Conservation (phyloP, 495 filamentous ascomycete genomes). For the Penicillium antarcticum region DNA sequence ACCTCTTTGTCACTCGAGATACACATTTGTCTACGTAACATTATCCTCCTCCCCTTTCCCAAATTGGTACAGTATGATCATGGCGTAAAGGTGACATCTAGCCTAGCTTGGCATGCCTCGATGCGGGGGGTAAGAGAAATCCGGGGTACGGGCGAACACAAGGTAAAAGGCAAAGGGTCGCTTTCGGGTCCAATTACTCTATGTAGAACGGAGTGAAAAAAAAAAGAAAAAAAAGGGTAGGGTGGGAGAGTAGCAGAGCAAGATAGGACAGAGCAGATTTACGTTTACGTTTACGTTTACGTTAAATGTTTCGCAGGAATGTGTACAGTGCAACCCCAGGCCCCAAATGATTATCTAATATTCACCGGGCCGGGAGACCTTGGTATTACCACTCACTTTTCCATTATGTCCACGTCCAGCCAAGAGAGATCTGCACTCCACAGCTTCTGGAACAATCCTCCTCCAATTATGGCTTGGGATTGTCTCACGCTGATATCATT, state of each 20-base stretch:
- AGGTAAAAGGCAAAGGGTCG: neutral
- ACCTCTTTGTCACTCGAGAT: neutral
- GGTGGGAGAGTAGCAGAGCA: no score
- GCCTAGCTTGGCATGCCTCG: conserved; percentile 18
- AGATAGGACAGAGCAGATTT: no score
- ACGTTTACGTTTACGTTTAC: no score
- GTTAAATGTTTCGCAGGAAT: no score
- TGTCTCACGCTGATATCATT: conserved; percentile 40
- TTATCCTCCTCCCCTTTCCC: no score
- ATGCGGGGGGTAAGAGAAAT: conserved; percentile 21
- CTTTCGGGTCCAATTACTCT: conserved; percentile 14
- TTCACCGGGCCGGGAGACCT: neutral
- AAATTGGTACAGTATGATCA: neutral
- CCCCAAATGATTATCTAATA: conserved; percentile 13
- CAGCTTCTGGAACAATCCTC: conserved; percentile 39
- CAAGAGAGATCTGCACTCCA: conserved; percentile 42
- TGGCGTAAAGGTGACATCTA: conserved; percentile 17
- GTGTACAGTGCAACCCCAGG: conserved; percentile 2
- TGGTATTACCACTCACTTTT: neutral
- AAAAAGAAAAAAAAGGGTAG: no score
- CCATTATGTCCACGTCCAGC: conserved; percentile 24
- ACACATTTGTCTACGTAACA: no score
- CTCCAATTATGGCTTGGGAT: conserved; percentile 19
- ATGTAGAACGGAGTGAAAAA: neutral
- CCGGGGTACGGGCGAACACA: conserved; percentile 19